Percentiles rank a stretch among this genome's conserved stretches.
phyloP scores from a whole-genome alignment of 2,329 filamentous ascomycete genomes.

The Fusarium tuaranense region DNA sequence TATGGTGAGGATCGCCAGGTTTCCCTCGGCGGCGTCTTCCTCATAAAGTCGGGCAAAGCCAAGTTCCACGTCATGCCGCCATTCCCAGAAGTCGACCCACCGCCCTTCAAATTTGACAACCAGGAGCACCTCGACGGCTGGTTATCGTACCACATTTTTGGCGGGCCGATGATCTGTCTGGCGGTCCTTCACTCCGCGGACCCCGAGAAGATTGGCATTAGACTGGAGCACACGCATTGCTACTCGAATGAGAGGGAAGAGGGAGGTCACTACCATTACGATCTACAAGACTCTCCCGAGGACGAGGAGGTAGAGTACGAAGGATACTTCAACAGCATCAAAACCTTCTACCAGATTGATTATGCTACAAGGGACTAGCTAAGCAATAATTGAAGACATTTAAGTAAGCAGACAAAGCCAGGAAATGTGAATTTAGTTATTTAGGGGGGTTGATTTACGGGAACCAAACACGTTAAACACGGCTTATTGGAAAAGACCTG shows the following conservation, averaged over 20 bases:
- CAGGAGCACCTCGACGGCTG: conserved; percentile 48
- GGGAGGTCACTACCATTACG: conserved; percentile 61
- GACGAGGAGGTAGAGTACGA: conserved; percentile 57
- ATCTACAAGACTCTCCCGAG: conserved; percentile 39
- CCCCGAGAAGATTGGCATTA: conserved; percentile 50
- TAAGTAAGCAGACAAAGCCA: too few species aligned
- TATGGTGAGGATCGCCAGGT: conserved; percentile 51
- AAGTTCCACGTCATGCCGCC: conserved; percentile 60
- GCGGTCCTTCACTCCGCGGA: conserved; percentile 57
- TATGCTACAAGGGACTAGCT: too few species aligned
- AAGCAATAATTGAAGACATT: too few species aligned
- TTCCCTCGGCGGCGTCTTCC: conserved; percentile 56
- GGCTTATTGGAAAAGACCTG: too few species aligned
- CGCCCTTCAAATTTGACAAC: conserved; percentile 45
- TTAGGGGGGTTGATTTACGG: too few species aligned
- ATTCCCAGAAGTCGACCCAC: conserved; percentile 47
- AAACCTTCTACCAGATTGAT: too few species aligned
- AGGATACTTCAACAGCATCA: conserved; percentile 56
- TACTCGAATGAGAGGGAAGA: conserved; percentile 48
- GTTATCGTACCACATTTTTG: conserved; percentile 54
- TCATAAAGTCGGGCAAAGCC: conserved; percentile 52
- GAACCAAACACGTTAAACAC: too few species aligned
- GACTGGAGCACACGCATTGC: conserved; percentile 62
- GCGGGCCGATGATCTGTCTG: conserved; percentile 53
- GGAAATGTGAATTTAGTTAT: too few species aligned